Evolutionary conservation across 2,329 filamentous ascomycete species (phyloP).

Genomic region (Penicillium decumbens): DNA sequence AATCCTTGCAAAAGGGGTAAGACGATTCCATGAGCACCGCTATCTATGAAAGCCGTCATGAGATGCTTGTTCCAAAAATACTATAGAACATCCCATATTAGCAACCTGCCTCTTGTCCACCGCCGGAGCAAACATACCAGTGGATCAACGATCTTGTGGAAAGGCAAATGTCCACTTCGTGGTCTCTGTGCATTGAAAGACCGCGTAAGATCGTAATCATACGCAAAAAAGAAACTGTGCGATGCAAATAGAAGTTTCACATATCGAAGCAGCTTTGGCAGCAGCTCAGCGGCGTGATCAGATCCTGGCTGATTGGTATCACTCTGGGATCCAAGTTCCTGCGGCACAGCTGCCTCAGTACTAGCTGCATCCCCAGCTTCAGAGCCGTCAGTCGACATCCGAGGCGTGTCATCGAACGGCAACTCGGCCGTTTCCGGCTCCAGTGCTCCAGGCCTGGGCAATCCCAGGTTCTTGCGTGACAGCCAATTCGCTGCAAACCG

Average conservation of each 20-base stretch:
- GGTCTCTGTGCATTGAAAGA: conserved; percentile 46
- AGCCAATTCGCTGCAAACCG: conserved; percentile 91
- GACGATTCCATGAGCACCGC: conserved; percentile 65
- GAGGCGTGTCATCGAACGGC: conserved; percentile 24
- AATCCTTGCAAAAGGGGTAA: conserved; percentile 92
- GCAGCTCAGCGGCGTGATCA: conserved; percentile 53
- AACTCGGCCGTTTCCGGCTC: conserved; percentile 41
- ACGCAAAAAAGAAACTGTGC: conserved; percentile 88
- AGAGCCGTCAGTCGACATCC: conserved; percentile 3
- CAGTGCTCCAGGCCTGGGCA: conserved; percentile 67
- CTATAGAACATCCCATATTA: conserved; percentile 27
- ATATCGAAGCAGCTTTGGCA: conserved; percentile 80
- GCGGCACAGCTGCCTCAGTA: conserved; percentile 3
- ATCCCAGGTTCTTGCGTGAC: conserved; percentile 73
- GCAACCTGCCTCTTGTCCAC: neutral
- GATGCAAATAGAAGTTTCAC: conserved; percentile 81
- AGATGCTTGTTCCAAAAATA: conserved; percentile 92
- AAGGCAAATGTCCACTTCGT: conserved; percentile 50
- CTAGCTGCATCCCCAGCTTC: conserved; percentile 9
- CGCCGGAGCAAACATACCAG: conserved; percentile 41
- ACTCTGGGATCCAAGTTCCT: conserved; percentile 6
- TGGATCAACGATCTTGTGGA: conserved; percentile 69
- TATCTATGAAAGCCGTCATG: conserved; percentile 66
- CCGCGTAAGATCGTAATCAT: conserved; percentile 86
- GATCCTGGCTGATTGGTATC: conserved; percentile 12